Evolutionary conservation across 1,284 basidiomycete species (phyloP).

Genomic region (Phenoliferia sp.): DNA sequence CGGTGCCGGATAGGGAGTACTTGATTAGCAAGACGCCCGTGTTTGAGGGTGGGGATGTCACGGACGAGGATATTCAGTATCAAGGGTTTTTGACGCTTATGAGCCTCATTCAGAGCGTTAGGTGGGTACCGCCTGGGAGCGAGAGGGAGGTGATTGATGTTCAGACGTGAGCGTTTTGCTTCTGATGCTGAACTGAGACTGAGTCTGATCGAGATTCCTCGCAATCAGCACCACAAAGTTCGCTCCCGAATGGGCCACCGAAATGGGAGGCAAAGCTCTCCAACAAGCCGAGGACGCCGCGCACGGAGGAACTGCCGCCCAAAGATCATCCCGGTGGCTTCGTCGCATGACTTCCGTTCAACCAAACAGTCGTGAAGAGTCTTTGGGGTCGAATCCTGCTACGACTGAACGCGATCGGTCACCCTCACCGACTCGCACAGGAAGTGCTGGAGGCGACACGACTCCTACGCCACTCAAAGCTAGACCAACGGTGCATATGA

Average conservation of each 20-base stretch:
- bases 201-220: background rate
- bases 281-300: background rate
- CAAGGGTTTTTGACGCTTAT: slow-evolving; percentile 25
- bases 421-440: background rate
- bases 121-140: slow-evolving; percentile 67
- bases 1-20: slow-evolving; percentile 53
- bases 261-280: background rate
- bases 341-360: background rate
- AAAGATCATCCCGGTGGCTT: background rate
- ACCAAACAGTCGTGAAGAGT: background rate
- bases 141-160: slow-evolving; percentile 42
- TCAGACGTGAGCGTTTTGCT: slow-evolving; percentile 48
- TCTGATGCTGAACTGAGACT: slow-evolving; percentile 45
- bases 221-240: slow-evolving; percentile 57
- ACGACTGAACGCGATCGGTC: background rate
- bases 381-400: background rate
- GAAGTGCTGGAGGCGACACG: background rate
- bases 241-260: slow-evolving; percentile 58
- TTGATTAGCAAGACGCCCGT: slow-evolving; percentile 59
- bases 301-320: background rate
- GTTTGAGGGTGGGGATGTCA: slow-evolving; percentile 41
- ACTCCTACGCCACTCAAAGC: background rate
- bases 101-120: slow-evolving; percentile 53
- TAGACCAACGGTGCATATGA: slow-evolving; percentile 47
- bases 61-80: slow-evolving; percentile 23